phyloP scores from a whole-genome alignment of 2,329 filamentous ascomycete species.

The Setomelanomma holmii region DNA sequence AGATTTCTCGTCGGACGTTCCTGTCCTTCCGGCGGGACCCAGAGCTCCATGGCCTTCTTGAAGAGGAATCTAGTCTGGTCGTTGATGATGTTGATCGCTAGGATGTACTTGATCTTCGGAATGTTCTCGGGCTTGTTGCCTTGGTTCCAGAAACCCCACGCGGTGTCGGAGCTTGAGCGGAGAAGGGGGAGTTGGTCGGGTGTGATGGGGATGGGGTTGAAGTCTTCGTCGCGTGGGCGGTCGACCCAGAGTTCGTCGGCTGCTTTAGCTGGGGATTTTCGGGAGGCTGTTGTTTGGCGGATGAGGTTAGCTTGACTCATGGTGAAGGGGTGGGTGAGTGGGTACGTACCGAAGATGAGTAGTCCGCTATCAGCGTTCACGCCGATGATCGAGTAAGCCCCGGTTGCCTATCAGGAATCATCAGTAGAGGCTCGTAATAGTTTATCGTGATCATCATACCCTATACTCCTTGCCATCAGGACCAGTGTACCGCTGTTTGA shows the following conservation, averaged over 20 bases:
- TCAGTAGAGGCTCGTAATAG: no score
- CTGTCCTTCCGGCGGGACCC: background rate
- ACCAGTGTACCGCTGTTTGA: background rate
- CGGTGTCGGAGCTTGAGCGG: slow-evolving; percentile 12
- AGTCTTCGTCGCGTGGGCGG: background rate
- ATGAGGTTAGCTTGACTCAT: no score
- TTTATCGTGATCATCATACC: no score
- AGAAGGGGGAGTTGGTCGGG: slow-evolving; percentile 11
- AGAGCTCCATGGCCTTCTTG: background rate
- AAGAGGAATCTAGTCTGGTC: slow-evolving; percentile 4
- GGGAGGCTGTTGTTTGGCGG: background rate
- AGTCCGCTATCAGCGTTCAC: background rate
- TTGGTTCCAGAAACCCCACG: slow-evolving; percentile 20
- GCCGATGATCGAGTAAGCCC: background rate
- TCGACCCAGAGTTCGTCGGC: background rate
- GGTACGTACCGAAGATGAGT: background rate
- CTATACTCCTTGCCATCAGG: background rate
- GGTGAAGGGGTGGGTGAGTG: no score
- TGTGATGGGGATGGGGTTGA: background rate
- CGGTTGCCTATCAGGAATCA: background rate
- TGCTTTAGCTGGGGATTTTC: background rate
- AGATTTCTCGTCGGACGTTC: background rate
- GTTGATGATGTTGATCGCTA: slow-evolving; percentile 17
- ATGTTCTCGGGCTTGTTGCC: background rate
- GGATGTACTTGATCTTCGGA: slow-evolving; percentile 14